Percentiles rank a stretch among this genome's conserved stretches.
Evolutionary conservation across 805 yeast genomes (phyloP).

Genomic region (Lipomyces spencermartinsiae): DNA sequence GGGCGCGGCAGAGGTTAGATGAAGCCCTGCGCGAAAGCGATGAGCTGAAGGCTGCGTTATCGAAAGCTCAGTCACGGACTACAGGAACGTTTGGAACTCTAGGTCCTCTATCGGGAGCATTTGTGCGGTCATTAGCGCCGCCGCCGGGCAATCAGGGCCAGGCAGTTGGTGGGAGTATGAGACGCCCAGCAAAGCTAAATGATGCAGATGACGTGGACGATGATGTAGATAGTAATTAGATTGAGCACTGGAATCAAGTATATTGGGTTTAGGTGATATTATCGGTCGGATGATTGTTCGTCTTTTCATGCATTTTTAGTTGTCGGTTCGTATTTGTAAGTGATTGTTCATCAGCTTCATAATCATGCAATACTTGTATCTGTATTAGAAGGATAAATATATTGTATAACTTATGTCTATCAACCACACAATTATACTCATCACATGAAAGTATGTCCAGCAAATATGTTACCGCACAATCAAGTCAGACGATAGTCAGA

Average conservation of each 20-base stretch:
- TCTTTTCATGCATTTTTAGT: neutral
- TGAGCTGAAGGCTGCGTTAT: constrained; percentile 12
- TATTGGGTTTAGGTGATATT: constrained; percentile 4
- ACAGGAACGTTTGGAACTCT: constrained; percentile 19
- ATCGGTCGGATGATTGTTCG: neutral
- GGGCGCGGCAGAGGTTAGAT: constrained; percentile 37
- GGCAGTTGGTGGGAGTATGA: neutral
- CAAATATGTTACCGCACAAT: constrained; percentile 24
- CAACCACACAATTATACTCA: neutral
- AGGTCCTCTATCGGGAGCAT: constrained; percentile 14
- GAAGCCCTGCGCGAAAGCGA: constrained; percentile 33
- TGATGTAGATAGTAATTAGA: constrained; percentile 19
- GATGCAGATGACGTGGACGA: constrained; percentile 20
- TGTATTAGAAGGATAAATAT: constrained; percentile 6
- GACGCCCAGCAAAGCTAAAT: neutral
- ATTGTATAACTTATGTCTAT: neutral
- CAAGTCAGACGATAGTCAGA: neutral
- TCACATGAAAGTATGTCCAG: constrained; percentile 9
- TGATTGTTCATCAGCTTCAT: neutral
- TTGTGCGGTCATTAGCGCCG: constrained; percentile 21
- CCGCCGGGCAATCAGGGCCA: neutral
- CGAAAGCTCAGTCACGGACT: constrained; percentile 20
- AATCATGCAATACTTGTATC: neutral
- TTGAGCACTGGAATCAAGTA: neutral
- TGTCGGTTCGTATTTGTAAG: neutral